Percentiles rank a stretch among this genome's conserved stretches.
phyloP scores from a whole-genome alignment of 495 filamentous ascomycete genomes.

The Rusavskia elegans region DNA sequence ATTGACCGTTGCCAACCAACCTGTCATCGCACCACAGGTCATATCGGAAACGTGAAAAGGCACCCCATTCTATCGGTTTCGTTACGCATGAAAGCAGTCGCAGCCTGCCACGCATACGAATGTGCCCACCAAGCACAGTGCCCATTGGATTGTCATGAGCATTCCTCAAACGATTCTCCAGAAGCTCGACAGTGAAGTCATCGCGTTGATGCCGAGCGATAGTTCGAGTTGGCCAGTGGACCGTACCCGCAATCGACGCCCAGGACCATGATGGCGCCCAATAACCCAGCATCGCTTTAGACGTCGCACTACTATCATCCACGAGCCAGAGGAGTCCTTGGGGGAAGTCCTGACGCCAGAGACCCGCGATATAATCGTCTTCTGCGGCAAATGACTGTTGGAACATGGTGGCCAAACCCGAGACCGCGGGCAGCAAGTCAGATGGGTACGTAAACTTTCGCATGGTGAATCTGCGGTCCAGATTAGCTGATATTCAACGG shows the following conservation, averaged over 20 bases:
- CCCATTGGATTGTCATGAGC: background rate
- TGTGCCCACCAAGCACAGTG: background rate
- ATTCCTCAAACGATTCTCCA: background rate
- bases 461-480: background rate
- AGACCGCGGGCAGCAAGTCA: background rate
- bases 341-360: constrained; percentile 1
- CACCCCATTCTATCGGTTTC: background rate
- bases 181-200: background rate
- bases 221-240: background rate
- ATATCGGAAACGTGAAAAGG: background rate
- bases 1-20: background rate
- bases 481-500: background rate
- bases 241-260: background rate
- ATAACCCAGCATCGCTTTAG: background rate
- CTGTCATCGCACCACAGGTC: background rate
- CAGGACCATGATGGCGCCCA: constrained; percentile 6
- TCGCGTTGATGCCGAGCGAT: background rate
- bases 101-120: background rate
- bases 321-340: background rate
- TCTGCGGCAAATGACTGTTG: background rate
- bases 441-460: background rate
- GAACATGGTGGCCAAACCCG: background rate
- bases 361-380: constrained; percentile 1
- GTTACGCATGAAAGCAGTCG: background rate
- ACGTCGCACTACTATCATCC: background rate